Evolutionary conservation across 2,329 filamentous ascomycete genomes (phyloP).

Genomic region (Drechmeria coniospora): DNA sequence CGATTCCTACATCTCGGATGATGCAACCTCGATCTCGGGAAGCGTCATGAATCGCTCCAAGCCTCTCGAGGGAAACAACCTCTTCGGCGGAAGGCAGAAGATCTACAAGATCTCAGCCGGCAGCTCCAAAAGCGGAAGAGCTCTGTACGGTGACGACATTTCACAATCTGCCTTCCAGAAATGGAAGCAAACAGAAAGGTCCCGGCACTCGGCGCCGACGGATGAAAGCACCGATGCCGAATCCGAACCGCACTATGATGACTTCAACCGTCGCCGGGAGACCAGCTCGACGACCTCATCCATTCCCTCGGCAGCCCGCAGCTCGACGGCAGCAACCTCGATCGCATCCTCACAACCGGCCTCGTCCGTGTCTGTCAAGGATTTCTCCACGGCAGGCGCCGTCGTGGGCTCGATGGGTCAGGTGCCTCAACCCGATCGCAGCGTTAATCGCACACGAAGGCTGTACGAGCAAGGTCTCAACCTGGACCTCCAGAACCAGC

Average conservation of each 20-base stretch:
- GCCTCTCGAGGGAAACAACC: conserved; percentile 74
- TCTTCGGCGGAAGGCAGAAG: conserved; percentile 93
- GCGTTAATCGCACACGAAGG: conserved; percentile 53
- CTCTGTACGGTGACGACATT: conserved; percentile 78
- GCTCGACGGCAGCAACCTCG: conserved; percentile 80
- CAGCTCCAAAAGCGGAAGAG: conserved; percentile 30
- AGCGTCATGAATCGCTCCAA: conserved; percentile 77
- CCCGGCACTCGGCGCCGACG: conserved; percentile 30
- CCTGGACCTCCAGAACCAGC: conserved; percentile 67
- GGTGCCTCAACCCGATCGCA: conserved; percentile 40
- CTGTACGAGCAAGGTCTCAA: conserved; percentile 74
- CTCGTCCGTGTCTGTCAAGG: conserved; percentile 34
- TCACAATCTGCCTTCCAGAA: conserved; percentile 71
- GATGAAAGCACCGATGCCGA: conserved; percentile 19
- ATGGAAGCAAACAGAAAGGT: conserved; percentile 47
- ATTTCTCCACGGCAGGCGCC: conserved; percentile 26
- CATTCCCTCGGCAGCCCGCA: conserved; percentile 48
- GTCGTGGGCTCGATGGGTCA: conserved; percentile 21
- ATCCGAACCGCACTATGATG: conserved; percentile 37
- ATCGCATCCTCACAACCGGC: conserved; percentile 54
- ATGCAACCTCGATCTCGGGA: conserved; percentile 45
- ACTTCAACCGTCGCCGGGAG: conserved; percentile 62
- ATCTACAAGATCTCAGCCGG: conserved; percentile 67
- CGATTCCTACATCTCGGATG: conserved; percentile 55
- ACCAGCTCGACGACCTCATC: conserved; percentile 77